phyloP scores from a whole-genome alignment of 768 basidiomycete species.

The Pleurotus giganteus region DNA sequence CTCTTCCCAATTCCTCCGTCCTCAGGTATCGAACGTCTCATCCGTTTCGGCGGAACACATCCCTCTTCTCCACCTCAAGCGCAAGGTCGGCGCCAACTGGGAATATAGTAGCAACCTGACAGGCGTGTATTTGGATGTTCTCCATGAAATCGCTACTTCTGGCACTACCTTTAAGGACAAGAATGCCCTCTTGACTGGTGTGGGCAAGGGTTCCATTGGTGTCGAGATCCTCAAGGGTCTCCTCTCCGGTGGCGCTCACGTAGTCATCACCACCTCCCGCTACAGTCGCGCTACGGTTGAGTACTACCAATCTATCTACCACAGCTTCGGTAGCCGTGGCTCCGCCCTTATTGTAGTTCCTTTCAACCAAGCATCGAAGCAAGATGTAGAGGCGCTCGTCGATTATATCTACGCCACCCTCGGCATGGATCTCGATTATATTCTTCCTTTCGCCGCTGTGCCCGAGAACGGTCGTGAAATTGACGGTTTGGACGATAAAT shows the following conservation, averaged over 20 bases:
- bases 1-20: slow-evolving; percentile 96
- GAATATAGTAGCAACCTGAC: slow-evolving; percentile 98
- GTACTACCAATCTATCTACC: slow-evolving; percentile 98
- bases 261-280: slow-evolving; percentile 97
- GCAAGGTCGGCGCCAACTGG: slow-evolving; percentile 93
- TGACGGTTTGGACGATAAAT: slow-evolving; percentile 94
- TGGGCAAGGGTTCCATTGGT: slow-evolving; percentile 97
- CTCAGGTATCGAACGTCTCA: slow-evolving; percentile 75
- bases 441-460: slow-evolving; percentile 96
- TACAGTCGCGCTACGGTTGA: slow-evolving; percentile 95
- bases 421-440: slow-evolving; percentile 96
- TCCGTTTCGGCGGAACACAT: slow-evolving; percentile 80
- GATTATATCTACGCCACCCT: slow-evolving; percentile 98
- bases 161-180: slow-evolving; percentile 99
- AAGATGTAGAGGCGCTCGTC: slow-evolving; percentile 96
- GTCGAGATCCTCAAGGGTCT: slow-evolving; percentile 97
- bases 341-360: slow-evolving; percentile 98
- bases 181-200: slow-evolving; percentile 96
- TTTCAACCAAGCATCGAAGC: slow-evolving; percentile 98
- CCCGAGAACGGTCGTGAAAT: slow-evolving; percentile 99
- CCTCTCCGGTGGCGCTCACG: slow-evolving; percentile 92
- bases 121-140: slow-evolving; percentile 91
- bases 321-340: slow-evolving; percentile 90
- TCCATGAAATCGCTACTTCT: slow-evolving; percentile 97
- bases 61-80: slow-evolving; percentile 93